Evolutionary conservation across 2,329 filamentous ascomycete genomes (phyloP).

Genomic region (Penicillium sp.): DNA sequence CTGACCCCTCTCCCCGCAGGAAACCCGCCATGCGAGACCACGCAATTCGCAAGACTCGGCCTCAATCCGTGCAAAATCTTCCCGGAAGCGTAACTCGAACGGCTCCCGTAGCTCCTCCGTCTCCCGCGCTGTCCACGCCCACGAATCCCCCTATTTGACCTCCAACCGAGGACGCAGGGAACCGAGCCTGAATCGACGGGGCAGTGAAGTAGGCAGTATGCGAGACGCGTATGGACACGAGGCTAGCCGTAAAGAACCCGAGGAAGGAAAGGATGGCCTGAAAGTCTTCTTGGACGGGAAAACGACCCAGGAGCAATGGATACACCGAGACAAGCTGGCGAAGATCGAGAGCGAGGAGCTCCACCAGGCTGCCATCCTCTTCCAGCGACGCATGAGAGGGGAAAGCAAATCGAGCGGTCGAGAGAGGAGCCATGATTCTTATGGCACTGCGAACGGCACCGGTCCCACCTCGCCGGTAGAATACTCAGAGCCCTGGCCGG

Average conservation of each 20-base stretch:
- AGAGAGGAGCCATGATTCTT: constrained; percentile 41
- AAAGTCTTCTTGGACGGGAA: constrained; percentile 15
- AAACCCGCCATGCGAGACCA: constrained; percentile 31
- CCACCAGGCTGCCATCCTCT: constrained; percentile 50
- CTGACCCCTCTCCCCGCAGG: constrained; percentile 27
- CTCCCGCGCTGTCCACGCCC: constrained; percentile 32
- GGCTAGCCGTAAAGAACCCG: constrained; percentile 15
- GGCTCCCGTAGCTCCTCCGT: constrained; percentile 43
- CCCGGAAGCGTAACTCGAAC: constrained; percentile 35
- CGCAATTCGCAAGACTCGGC: constrained; percentile 43
- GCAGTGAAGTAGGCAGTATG: constrained; percentile 42
- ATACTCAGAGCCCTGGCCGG: constrained; percentile 37
- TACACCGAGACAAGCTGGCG: constrained; percentile 54
- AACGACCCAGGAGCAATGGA: constrained; percentile 48
- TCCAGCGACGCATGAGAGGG: constrained; percentile 39
- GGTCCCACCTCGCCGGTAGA: constrained; percentile 30
- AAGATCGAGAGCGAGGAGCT: constrained; percentile 54
- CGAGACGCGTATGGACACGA: constrained; percentile 34
- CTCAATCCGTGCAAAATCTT: constrained; percentile 29
- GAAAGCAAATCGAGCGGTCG: constrained; percentile 40
- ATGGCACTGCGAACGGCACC: constrained; percentile 31
- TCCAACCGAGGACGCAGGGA: constrained; percentile 37
- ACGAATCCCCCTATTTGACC: constrained; percentile 32
- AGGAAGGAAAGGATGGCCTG: constrained; percentile 22
- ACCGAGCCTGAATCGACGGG: constrained; percentile 36